These are phyloP conservation scores for Aspergillus vadensis DNA, from an alignment of 2,329 filamentous ascomycete species.

Conservation along the genomic window DNA sequence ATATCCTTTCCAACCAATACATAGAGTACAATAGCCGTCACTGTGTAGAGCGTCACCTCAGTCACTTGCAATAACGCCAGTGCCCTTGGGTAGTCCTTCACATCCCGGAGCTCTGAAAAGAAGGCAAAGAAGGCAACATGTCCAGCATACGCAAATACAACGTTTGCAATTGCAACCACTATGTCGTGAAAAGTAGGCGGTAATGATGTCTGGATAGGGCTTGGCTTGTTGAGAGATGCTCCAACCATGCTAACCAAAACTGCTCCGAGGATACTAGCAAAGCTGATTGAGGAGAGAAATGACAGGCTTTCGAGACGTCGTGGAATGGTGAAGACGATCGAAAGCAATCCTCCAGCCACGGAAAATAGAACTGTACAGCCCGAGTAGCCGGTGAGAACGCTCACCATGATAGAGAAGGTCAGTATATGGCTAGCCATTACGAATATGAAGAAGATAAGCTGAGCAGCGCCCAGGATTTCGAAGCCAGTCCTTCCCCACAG, in stretches of 20 bases:
- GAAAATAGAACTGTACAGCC: conserved; percentile 64
- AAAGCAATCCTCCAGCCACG: conserved; percentile 57
- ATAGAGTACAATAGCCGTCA: conserved; percentile 67
- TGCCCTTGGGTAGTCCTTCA: conserved; percentile 60
- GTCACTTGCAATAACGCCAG: conserved; percentile 60
- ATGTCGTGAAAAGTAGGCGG: neutral
- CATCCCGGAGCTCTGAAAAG: conserved; percentile 62
- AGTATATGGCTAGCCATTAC: conserved; percentile 68
- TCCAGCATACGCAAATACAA: conserved; percentile 18
- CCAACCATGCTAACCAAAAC: conserved; percentile 67
- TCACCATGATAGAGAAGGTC: conserved; percentile 67
- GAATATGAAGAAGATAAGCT: conserved; percentile 64
- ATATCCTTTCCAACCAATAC: conserved; percentile 62
- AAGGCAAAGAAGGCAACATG: conserved; percentile 53
- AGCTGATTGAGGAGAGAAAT: conserved; percentile 33
- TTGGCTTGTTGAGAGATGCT: conserved; percentile 55
- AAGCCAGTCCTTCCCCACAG: conserved; percentile 62
- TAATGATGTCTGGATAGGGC: conserved; percentile 45
- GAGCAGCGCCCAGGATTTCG: conserved; percentile 63
- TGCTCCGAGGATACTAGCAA: conserved; percentile 62
- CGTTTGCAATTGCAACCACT: conserved; percentile 10
- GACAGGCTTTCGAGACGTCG: conserved; percentile 31
- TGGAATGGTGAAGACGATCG: conserved; percentile 59
- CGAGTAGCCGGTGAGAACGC: conserved; percentile 60
- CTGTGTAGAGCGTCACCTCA: conserved; percentile 62